These are phyloP conservation scores for Coemansia sp. DNA, from an alignment of 192 early-diverging fungal genomes.

Conservation along the genomic window DNA sequence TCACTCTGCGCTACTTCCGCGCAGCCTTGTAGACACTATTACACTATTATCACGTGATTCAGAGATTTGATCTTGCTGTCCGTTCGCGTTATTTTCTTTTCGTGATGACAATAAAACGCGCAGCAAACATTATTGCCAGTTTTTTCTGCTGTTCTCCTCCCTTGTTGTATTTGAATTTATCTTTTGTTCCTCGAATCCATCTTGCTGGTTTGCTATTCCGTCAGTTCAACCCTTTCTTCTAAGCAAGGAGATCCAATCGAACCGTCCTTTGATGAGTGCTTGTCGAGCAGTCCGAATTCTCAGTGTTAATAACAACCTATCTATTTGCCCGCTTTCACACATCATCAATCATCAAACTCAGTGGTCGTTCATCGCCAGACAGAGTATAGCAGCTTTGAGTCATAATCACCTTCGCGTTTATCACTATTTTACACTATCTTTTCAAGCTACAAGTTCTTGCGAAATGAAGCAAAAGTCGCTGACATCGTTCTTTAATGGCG, in stretches of 20 bases:
- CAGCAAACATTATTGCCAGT: neutral
- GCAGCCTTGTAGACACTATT: neutral
- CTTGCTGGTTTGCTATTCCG: neutral
- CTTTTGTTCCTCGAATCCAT: neutral
- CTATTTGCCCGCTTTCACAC: neutral
- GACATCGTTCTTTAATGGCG: slow-evolving; percentile 37
- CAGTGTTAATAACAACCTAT: neutral
- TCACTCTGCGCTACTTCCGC: too few species aligned
- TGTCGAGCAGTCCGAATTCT: neutral
- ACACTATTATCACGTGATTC: neutral
- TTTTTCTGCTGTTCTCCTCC: neutral
- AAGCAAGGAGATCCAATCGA: neutral
- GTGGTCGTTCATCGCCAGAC: neutral
- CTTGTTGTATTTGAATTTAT: neutral
- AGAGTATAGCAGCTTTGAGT: neutral
- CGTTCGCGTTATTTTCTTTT: neutral
- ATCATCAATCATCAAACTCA: neutral
- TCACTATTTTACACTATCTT: neutral
- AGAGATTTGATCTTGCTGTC: neutral
- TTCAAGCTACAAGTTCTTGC: neutral
- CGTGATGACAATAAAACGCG: slow-evolving; percentile 6
- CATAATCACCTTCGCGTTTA: neutral
- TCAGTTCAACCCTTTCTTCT: neutral
- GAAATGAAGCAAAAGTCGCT: slow-evolving; percentile 39
- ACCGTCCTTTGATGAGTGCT: neutral